Evolutionary conservation across 345 rosid genomes (phyloP).

Genomic region (Sonneratia caseolaris): DNA sequence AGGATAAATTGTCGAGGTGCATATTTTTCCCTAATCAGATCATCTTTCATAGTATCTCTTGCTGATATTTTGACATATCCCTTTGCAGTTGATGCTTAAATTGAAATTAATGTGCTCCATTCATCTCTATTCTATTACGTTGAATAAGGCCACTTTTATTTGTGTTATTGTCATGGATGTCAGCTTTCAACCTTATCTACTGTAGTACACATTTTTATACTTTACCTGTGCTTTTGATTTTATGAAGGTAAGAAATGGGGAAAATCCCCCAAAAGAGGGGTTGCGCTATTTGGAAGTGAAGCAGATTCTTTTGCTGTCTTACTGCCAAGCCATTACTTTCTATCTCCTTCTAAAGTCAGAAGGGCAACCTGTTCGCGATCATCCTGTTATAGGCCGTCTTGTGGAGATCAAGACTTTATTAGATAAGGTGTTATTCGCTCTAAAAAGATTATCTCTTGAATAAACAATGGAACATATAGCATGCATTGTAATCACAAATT

Average conservation of each 20-base stretch:
- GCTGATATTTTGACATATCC: neutral
- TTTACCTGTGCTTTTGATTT: neutral
- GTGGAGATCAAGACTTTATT: constrained; percentile 66
- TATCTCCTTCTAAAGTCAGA: constrained; percentile 92
- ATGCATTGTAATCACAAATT: neutral
- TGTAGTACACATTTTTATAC: neutral
- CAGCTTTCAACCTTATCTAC: neutral
- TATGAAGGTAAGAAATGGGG: constrained; percentile 45
- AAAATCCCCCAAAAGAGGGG: constrained; percentile 33
- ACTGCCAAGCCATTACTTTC: constrained; percentile 82
- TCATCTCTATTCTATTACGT: neutral
- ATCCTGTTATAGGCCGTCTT: constrained; percentile 84
- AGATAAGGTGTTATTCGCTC: constrained; percentile 50
- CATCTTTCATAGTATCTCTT: neutral
- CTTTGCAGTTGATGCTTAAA: neutral
- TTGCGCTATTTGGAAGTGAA: constrained; percentile 64
- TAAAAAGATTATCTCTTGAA: too few relatives aligned
- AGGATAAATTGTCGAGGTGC: neutral
- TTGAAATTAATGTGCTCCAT: neutral
- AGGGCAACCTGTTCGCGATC: constrained; percentile 80
- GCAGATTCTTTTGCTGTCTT: constrained; percentile 66
- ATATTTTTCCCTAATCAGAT: neutral
- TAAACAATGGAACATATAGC: neutral
- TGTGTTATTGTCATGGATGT: neutral
- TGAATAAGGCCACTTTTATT: neutral